Evolutionary conservation across 768 basidiomycete genomes (phyloP), one percentile per base, ranked within the genome.

Genomic region (Mycena metata): DNA sequence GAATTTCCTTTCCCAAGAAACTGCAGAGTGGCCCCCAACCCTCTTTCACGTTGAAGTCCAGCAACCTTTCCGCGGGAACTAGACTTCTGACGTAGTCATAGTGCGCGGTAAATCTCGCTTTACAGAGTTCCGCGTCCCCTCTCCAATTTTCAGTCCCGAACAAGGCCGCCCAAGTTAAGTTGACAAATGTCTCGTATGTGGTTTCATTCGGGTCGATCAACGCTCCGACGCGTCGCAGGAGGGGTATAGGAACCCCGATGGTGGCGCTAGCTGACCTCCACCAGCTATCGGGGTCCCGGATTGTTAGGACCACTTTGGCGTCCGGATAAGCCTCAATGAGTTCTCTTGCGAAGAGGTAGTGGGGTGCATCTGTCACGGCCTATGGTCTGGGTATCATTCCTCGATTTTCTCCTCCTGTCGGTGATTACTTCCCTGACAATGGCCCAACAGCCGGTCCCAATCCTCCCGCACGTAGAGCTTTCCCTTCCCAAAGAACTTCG

Each of bases 61-160:
- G 51, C 61, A 62, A 21, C 19, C n/a, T 36, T 17, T 62, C 61
- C 51, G 52, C 30, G 13, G 61, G 61, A 6, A 62, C 61, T 0
- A 62, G 12, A 8, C 13, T 26, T 23, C 61, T 39, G 5, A 62
- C 42, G 0, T 30, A 19, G 2, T 54, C 17, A 42, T 54, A 62
- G 39, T 62, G 17, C 26, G 33, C 49, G 2, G 7, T 26, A 26
- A 50, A 50, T 5, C 26, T 3, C 3, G 17, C 11, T 23, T 50
- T 50, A 8, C 35, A 35, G 10, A 39, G n/a, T 15, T 39, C 11
- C 39, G 5, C 39, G n/a, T 56, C 21, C 5, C 39, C 39, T 5
- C 16, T 42, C 12, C 19, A 35, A 6, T 41, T 11, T 1, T 39
- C 57, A 8, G 43, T 45, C 13, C 23, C 39, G 16, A 30, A 33